A percentile compares a stretch with the other conserved stretches of the same genome.
Evolutionary conservation across 805 yeast genomes (phyloP).

Genomic region (Ascoidea rubescens): DNA sequence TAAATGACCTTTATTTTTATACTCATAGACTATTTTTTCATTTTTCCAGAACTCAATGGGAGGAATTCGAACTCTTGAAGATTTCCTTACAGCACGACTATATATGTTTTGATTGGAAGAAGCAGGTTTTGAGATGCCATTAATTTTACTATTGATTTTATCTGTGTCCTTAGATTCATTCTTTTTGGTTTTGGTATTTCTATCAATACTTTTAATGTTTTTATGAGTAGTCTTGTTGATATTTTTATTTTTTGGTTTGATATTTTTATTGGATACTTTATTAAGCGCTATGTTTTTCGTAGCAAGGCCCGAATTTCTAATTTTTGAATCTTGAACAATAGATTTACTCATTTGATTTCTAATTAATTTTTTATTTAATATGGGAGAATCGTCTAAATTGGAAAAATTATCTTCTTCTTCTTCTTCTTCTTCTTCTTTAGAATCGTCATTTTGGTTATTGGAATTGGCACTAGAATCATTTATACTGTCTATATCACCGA

Average conservation of each 20-base stretch:
- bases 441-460: slow-evolving; percentile 2
- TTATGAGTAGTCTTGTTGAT: slow-evolving; percentile 7
- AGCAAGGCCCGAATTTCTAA: slow-evolving; percentile 7
- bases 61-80: slow-evolving; percentile 49
- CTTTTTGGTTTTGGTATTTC: slow-evolving; percentile 4
- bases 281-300: slow-evolving; percentile 7
- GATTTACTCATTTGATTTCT: not conserved
- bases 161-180: slow-evolving; percentile 3
- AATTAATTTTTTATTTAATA: slow-evolving; percentile 3
- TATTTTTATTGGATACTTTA: slow-evolving; percentile 4
- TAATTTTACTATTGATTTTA: slow-evolving; percentile 1
- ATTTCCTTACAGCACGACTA: slow-evolving; percentile 29
- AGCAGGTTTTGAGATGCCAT: slow-evolving; percentile 1
- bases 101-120: slow-evolving; percentile 15
- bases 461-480: not conserved
- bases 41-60: slow-evolving; percentile 81
- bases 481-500: not conserved
- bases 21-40: slow-evolving; percentile 53
- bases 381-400: not conserved
- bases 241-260: not conserved
- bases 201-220: slow-evolving; percentile 7
- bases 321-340: not conserved
- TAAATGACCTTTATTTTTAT: slow-evolving; percentile 24
- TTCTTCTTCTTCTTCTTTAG: slow-evolving; percentile 1
- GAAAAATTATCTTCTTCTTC: too few species aligned